Conservation (phyloP, 805 yeast species). For the Ogataea salicorniae region DNA sequence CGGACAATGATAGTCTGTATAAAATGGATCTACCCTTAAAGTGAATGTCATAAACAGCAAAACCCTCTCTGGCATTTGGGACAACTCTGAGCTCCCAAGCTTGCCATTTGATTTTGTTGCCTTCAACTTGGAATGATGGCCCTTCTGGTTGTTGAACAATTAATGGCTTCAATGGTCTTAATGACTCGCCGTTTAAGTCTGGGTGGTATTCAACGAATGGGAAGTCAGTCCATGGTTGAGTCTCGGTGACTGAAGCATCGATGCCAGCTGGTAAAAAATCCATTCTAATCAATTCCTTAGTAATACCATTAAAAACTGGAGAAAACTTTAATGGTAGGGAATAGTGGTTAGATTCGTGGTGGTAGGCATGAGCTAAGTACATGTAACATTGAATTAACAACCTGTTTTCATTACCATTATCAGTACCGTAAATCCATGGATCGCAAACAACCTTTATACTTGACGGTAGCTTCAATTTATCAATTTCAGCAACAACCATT, state of each 20-base stretch:
- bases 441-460: constrained; percentile 53
- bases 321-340: constrained; percentile 69
- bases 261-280: constrained; percentile 70
- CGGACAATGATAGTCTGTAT: constrained; percentile 69
- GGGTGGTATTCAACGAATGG: constrained; percentile 70
- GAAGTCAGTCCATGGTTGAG: constrained; percentile 57
- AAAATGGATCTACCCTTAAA: constrained; percentile 74
- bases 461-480: constrained; percentile 58
- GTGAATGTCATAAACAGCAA: constrained; percentile 64
- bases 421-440: constrained; percentile 84
- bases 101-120: constrained; percentile 68
- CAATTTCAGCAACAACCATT: constrained; percentile 57
- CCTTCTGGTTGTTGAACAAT: constrained; percentile 75
- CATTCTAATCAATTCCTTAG: constrained; percentile 60
- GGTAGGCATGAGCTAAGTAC: constrained; percentile 62
- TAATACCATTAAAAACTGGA: constrained; percentile 62
- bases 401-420: constrained; percentile 50
- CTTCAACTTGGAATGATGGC: constrained; percentile 60
- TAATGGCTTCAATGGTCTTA: constrained; percentile 66
- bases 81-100: constrained; percentile 77
- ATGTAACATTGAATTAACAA: constrained; percentile 67
- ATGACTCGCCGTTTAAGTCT: constrained; percentile 52
- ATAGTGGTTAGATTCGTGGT: constrained; percentile 71
- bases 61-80: constrained; percentile 72
- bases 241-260: constrained; percentile 52